A percentile compares a stretch with the other conserved stretches of the same genome.
phyloP scores from a whole-genome alignment of 2,329 filamentous ascomycete genomes.

The Xylaria sp. region DNA sequence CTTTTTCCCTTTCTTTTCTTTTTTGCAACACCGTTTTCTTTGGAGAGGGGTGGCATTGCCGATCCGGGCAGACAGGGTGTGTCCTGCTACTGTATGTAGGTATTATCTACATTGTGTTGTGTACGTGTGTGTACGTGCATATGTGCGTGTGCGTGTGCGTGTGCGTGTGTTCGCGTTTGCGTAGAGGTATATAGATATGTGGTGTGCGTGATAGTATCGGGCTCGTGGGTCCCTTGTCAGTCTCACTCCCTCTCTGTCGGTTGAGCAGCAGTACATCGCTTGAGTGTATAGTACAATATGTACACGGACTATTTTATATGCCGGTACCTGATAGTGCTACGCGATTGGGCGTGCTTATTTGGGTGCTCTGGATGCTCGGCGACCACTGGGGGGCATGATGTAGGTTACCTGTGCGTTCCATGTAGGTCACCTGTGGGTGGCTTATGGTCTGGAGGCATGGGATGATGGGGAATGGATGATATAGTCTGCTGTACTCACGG shows the following conservation, averaged over 20 bases:
- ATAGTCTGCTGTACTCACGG: background rate
- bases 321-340: conserved; percentile 25
- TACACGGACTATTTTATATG: conserved; percentile 26
- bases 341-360: conserved; percentile 19
- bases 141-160: background rate
- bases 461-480: background rate
- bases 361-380: conserved; percentile 31
- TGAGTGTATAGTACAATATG: background rate
- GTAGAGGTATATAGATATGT: background rate
- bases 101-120: background rate
- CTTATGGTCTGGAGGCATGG: conserved; percentile 26
- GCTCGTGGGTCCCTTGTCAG: conserved; percentile 7
- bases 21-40: conserved; percentile 16
- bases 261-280: background rate
- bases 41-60: conserved; percentile 8
- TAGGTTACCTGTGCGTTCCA: conserved; percentile 30
- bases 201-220: background rate
- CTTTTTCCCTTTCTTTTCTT: background rate
- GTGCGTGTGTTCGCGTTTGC: background rate
- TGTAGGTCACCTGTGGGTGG: conserved; percentile 35
- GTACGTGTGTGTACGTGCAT: background rate
- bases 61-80: conserved; percentile 4
- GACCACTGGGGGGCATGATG: conserved; percentile 24
- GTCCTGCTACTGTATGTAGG: background rate
- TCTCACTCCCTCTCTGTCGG: background rate